Conservation (phyloP, 2,329 filamentous ascomycete genomes). For the Diaporthe sp. region DNA sequence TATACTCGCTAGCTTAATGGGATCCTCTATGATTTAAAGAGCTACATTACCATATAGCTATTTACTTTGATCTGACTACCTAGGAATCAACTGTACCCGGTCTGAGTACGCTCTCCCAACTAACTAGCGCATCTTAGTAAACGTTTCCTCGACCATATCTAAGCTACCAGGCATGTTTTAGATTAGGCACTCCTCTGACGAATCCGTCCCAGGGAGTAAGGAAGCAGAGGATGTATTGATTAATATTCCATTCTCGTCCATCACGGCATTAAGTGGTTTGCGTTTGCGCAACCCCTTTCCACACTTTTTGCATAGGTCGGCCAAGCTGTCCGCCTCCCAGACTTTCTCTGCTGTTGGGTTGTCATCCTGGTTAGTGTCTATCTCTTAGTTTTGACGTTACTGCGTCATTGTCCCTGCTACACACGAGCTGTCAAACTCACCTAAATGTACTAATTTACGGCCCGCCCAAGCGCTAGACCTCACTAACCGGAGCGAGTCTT, state of each 20-base stretch:
- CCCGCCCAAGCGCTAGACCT: neutral
- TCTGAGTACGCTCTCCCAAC: too few species aligned
- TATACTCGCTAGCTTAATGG: neutral
- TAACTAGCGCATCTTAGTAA: too few species aligned
- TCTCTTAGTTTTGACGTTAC: neutral
- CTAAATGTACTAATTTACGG: neutral
- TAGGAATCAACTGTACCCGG: neutral
- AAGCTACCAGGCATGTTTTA: too few species aligned
- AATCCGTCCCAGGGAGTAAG: too few species aligned
- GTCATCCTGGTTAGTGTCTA: neutral
- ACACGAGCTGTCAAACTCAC: neutral
- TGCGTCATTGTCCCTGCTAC: neutral
- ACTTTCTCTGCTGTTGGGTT: neutral
- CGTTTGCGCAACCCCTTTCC: too few species aligned
- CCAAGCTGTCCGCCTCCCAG: neutral
- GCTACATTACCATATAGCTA: neutral
- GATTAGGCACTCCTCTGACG: rapidly evolving
- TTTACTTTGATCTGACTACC: neutral
- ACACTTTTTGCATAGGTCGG: too few species aligned
- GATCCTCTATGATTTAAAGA: neutral
- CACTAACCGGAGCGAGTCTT: neutral
- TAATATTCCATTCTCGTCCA: too few species aligned
- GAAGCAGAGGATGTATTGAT: too few species aligned
- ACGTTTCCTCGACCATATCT: neutral
- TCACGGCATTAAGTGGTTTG: too few species aligned